Conservation (phyloP, 768 basidiomycete species). For the Lactarius quietus region DNA sequence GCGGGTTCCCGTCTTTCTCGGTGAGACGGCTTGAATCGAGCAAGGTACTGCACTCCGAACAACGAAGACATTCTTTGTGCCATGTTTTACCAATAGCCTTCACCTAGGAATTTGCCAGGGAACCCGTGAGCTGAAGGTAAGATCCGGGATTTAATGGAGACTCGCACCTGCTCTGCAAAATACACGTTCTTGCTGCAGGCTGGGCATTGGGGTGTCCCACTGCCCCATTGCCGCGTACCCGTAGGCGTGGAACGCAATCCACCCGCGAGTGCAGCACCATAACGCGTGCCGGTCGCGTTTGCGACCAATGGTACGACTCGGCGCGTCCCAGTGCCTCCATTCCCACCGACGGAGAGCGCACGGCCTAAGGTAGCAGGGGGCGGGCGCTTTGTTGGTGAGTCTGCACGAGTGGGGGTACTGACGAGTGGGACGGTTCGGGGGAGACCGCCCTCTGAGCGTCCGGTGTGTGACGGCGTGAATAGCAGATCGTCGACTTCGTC, state of each 20-base stretch:
- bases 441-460: constrained; percentile 45
- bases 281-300: constrained; percentile 60
- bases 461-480: constrained; percentile 43
- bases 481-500: constrained; percentile 32
- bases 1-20: constrained; percentile 71
- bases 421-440: constrained; percentile 50
- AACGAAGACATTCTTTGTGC: constrained; percentile 76
- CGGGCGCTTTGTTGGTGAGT: constrained; percentile 11
- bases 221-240: constrained; percentile 45
- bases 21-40: constrained; percentile 72
- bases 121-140: neutral
- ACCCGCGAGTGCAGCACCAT: constrained; percentile 51
- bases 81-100: constrained; percentile 79
- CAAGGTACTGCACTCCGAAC: constrained; percentile 60
- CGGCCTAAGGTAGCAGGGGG: constrained; percentile 12
- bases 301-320: constrained; percentile 36
- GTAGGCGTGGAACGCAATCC: constrained; percentile 30
- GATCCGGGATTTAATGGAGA: neutral
- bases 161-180: constrained; percentile 73
- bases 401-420: constrained; percentile 25
- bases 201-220: constrained; percentile 59
- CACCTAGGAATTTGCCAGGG: constrained; percentile 42
- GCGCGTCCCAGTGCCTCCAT: neutral
- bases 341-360: constrained; percentile 9
- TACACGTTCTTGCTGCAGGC: constrained; percentile 74